phyloP scores from a whole-genome alignment of 2,329 filamentous ascomycete genomes.

The Malbranchea zuffiana region DNA sequence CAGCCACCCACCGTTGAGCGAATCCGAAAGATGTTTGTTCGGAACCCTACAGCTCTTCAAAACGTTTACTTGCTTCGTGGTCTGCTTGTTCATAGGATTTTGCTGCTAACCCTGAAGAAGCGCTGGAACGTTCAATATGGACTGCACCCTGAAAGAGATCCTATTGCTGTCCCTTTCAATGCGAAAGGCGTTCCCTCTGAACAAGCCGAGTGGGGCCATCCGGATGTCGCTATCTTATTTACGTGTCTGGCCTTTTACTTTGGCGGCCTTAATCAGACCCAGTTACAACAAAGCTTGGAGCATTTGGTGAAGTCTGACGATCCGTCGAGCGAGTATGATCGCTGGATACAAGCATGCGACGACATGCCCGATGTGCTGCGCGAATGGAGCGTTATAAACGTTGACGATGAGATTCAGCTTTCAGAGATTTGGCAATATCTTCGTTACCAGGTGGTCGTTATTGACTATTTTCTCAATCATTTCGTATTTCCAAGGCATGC shows the following conservation, averaged over 20 bases:
- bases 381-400: conserved; percentile 45
- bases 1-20: neutral
- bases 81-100: conserved; percentile 45
- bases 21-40: conserved; percentile 5
- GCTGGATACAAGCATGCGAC: conserved; percentile 23
- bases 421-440: conserved; percentile 41
- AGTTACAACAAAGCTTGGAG: conserved; percentile 40
- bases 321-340: conserved; percentile 38
- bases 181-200: conserved; percentile 49
- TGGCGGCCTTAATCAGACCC: conserved; percentile 41
- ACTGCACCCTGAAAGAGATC: conserved; percentile 34
- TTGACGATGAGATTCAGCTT: conserved; percentile 45
- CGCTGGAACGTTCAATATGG: conserved; percentile 58
- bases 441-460: conserved; percentile 40
- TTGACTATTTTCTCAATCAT: conserved; percentile 53
- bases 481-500: conserved; percentile 52
- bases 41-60: conserved; percentile 9
- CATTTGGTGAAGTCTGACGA: conserved; percentile 44
- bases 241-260: conserved; percentile 50
- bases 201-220: conserved; percentile 52
- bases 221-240: conserved; percentile 47
- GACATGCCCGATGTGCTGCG: conserved; percentile 30
- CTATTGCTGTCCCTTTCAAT: conserved; percentile 48
- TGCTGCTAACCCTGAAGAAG: conserved; percentile 48
- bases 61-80: conserved; percentile 26